Conservation (phyloP, 768 basidiomycete species). For the Amanita muscaria region DNA sequence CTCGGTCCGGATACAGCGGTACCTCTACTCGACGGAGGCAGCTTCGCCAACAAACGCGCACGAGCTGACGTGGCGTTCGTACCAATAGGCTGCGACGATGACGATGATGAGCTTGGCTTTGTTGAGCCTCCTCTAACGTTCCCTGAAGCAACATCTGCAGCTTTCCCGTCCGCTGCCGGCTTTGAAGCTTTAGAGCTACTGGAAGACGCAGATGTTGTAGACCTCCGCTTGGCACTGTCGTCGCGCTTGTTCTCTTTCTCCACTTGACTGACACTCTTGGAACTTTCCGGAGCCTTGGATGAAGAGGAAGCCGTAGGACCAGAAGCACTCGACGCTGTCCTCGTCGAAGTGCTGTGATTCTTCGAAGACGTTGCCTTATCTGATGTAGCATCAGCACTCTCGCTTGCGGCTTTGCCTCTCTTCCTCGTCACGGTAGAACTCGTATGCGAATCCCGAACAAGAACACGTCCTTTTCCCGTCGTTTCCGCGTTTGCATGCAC, state of each 20-base stretch:
- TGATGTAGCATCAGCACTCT: not conserved
- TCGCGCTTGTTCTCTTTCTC: not conserved
- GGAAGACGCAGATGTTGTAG: not conserved
- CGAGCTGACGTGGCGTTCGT: conserved; percentile 12
- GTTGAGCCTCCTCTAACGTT: not conserved
- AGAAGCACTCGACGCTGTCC: not conserved
- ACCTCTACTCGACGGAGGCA: conserved; percentile 25
- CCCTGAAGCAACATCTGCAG: not conserved
- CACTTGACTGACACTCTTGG: not conserved
- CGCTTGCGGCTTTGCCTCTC: conserved; percentile 32
- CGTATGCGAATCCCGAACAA: conserved; percentile 23
- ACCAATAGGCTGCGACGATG: not conserved
- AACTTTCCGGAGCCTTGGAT: not conserved
- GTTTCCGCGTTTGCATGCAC: conserved; percentile 4
- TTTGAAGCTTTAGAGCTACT: not conserved
- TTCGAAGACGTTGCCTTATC: not conserved
- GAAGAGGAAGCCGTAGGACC: not conserved
- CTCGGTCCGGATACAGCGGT: conserved; percentile 35
- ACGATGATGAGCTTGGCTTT: not conserved
- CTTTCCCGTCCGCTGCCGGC: not conserved
- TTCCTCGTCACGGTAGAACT: conserved; percentile 16
- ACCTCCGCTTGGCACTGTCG: not conserved
- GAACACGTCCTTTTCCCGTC: conserved; percentile 18
- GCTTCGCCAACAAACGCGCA: conserved; percentile 19
- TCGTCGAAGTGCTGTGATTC: not conserved